These are phyloP conservation scores for Clavispora fructus DNA, from an alignment of 805 yeast species.

Conservation along the genomic window DNA sequence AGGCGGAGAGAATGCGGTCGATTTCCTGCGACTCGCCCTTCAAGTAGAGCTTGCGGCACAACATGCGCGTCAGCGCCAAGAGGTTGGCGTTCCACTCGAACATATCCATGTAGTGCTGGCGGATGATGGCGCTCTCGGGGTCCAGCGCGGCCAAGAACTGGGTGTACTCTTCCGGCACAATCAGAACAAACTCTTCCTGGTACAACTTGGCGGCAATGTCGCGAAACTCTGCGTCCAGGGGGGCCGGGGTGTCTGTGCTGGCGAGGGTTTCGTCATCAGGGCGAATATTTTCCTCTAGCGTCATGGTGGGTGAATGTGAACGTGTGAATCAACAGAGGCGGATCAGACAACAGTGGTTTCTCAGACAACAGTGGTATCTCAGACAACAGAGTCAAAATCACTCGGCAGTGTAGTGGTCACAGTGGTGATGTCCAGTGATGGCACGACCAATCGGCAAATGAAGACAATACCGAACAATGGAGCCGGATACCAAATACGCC, in stretches of 20 bases:
- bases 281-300: neutral
- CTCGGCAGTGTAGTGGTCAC: no score
- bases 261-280: neutral
- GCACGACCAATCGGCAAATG: no score
- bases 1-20: constrained; percentile 65
- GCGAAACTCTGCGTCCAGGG: constrained; percentile 16
- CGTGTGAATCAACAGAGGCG: no score
- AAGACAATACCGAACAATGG: no score
- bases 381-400: no score
- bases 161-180: constrained; percentile 40
- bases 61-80: constrained; percentile 48
- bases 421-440: no score
- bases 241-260: neutral
- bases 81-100: constrained; percentile 48
- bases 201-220: constrained; percentile 34
- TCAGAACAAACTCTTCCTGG: constrained; percentile 37
- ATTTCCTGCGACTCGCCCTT: constrained; percentile 81
- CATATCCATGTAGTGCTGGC: constrained; percentile 42
- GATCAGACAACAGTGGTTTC: no score
- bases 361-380: no score
- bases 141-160: constrained; percentile 44
- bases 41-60: constrained; percentile 65
- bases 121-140: constrained; percentile 35
- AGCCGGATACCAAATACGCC: no score
- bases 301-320: no score